These are phyloP conservation scores for Scheffersomyces amazonensis DNA, from an alignment of 805 yeast genomes.

Conservation along the genomic window DNA sequence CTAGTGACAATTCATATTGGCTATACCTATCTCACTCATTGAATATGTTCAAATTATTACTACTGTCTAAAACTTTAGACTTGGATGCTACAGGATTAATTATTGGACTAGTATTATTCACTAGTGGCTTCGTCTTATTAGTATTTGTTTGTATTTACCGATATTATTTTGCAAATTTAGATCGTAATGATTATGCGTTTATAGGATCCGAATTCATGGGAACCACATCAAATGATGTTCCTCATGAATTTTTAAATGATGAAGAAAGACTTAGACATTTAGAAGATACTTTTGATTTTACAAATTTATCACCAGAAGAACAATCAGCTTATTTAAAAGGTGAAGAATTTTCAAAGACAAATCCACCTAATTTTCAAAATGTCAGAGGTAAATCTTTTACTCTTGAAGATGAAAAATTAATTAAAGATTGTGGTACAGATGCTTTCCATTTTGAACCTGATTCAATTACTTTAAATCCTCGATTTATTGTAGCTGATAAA, in stretches of 20 bases:
- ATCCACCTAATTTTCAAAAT: conserved; percentile 31
- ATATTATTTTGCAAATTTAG: conserved; percentile 4
- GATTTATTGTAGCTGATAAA: conserved; percentile 36
- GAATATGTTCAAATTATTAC: no score
- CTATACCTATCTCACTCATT: no score
- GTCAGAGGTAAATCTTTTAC: conserved; percentile 31
- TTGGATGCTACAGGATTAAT: background rate
- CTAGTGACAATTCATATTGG: no score
- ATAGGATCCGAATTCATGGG: conserved; percentile 13
- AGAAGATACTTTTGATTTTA: conserved; percentile 35
- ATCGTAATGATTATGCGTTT: conserved; percentile 9
- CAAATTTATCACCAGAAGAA: conserved; percentile 38
- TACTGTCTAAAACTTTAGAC: no score
- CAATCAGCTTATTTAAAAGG: conserved; percentile 33
- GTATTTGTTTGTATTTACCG: conserved; percentile 9
- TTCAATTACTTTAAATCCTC: conserved; percentile 23
- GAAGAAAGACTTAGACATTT: conserved; percentile 33
- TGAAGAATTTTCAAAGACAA: conserved; percentile 27
- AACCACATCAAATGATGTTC: conserved; percentile 17
- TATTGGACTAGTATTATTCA: no score
- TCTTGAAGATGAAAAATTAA: conserved; percentile 23
- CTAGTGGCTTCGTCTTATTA: background rate
- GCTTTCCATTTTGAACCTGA: conserved; percentile 43
- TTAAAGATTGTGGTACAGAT: conserved; percentile 35
- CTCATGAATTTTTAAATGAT: conserved; percentile 38